Conservation (phyloP, 768 basidiomycete genomes). For the Rhodosporidiobolus odoratus region DNA sequence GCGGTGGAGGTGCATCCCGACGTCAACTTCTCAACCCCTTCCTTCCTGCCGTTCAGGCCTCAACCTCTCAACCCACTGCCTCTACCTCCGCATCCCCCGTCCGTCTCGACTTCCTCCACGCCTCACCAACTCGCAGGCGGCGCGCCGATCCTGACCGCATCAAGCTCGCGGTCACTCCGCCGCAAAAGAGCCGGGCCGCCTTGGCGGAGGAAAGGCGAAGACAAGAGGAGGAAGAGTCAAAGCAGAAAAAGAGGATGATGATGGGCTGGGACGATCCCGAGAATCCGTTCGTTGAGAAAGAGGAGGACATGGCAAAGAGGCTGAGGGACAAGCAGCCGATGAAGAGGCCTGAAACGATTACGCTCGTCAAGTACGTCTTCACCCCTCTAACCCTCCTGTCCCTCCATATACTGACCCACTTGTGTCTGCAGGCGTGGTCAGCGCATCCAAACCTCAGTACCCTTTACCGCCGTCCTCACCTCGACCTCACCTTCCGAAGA, state of each 20-base stretch:
- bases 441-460: slow-evolving; percentile 31
- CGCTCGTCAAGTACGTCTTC: slow-evolving; percentile 29
- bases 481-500: slow-evolving; percentile 25
- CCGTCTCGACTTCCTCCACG: background rate
- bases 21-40: slow-evolving; percentile 31
- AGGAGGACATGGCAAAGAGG: slow-evolving; percentile 11
- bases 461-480: slow-evolving; percentile 28
- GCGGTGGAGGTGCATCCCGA: slow-evolving; percentile 10
- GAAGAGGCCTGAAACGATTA: slow-evolving; percentile 32
- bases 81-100: background rate
- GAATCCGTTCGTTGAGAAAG: slow-evolving; percentile 35
- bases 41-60: slow-evolving; percentile 10
- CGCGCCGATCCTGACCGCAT: slow-evolving; percentile 32
- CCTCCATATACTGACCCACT: background rate
- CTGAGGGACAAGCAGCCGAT: background rate
- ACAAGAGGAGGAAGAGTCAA: background rate
- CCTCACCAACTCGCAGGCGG: background rate
- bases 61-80: background rate
- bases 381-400: background rate
- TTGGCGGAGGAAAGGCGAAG: slow-evolving; percentile 5
- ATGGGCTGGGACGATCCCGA: slow-evolving; percentile 33
- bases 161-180: slow-evolving; percentile 12
- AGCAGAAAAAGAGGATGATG: background rate
- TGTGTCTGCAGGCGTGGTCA: slow-evolving; percentile 23
- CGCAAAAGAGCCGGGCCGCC: slow-evolving; percentile 1